Evolutionary conservation across 306 rosid species (phyloP), one percentile per base, ranked within the genome.

Genomic region (Dalbergia cultrata): DNA sequence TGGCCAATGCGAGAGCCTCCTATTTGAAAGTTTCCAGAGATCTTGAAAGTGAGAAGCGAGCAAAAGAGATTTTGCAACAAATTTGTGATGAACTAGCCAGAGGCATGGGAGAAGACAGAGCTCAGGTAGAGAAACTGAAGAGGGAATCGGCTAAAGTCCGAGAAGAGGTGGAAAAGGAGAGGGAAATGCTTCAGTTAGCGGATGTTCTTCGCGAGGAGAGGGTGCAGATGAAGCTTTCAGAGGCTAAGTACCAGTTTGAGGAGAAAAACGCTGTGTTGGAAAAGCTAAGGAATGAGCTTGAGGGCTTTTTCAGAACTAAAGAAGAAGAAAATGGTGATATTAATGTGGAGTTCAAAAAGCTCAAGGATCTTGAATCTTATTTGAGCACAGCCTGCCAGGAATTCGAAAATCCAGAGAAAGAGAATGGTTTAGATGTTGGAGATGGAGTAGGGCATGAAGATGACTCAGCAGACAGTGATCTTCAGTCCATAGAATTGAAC

Each of bases 171-270:
- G 97, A 93, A 58, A 86, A 91, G 85, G 99, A 95, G 86, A 90
- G 97, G 82, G 93, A 93, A 73, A 95, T 95, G 99, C 97, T 95
- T 81, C 99, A 90, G 82, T 50, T 95, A 56, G 99, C 97, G 0
- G 97, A 95, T 81, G 85, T 91, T 45, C 82, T 91, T 68, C 89
- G 97, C 0, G 99, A 95, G 88, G 97, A 95, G 83, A 91, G 99
- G 86, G 97, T 95, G 35, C 99, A 95, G 77, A 93, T 95, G 99
- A 95, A 95, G 90, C 93, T 95, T 10, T 90, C 95, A 0, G 99
- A 95, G 74, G 99, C 97, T 0, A 95, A 89, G 59, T 90, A 88
- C 76, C 92, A 95, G 17, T 95, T 89, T 47, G 99, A 95, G 87
- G 99, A 93, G 90, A 90, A 95, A 83, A 95, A 93, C 77, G 97